Conservation (phyloP, 345 rosid species). For the Punica granatum region DNA sequence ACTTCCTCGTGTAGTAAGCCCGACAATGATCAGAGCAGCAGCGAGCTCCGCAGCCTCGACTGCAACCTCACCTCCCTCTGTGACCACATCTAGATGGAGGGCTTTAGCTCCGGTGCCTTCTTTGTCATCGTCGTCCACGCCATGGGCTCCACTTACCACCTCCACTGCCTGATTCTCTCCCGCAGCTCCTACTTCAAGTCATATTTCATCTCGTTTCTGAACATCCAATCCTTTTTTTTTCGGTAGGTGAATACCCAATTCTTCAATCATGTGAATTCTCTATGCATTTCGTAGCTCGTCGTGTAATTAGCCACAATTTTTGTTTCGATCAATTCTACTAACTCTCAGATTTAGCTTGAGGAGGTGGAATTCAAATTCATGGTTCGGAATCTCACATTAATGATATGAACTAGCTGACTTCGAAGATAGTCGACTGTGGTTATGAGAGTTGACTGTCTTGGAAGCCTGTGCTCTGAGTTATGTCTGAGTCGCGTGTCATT, state of each 20-base stretch:
- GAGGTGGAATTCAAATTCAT: neutral
- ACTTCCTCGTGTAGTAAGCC: too few species aligned
- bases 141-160: slow-evolving; percentile 81
- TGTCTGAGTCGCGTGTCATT: too few species aligned
- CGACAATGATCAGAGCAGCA: slow-evolving; percentile 57
- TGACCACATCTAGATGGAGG: slow-evolving; percentile 83
- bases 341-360: neutral
- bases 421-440: too few species aligned
- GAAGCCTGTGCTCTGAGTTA: too few species aligned
- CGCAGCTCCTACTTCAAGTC: slow-evolving; percentile 98
- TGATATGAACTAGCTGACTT: too few species aligned
- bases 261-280: neutral
- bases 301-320: neutral
- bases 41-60: slow-evolving; percentile 67
- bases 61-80: slow-evolving; percentile 87
- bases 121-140: slow-evolving; percentile 79
- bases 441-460: too few species aligned
- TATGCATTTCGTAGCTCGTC: neutral
- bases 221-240: too few species aligned
- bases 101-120: slow-evolving; percentile 75
- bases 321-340: neutral
- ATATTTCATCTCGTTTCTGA: neutral
- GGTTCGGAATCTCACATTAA: too few species aligned
- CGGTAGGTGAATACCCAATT: too few species aligned
- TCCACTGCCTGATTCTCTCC: slow-evolving; percentile 88